Percentiles rank a stretch among this genome's conserved stretches.
phyloP scores from a whole-genome alignment of 176 grass and related monocot species.

The Otatea glauca region DNA sequence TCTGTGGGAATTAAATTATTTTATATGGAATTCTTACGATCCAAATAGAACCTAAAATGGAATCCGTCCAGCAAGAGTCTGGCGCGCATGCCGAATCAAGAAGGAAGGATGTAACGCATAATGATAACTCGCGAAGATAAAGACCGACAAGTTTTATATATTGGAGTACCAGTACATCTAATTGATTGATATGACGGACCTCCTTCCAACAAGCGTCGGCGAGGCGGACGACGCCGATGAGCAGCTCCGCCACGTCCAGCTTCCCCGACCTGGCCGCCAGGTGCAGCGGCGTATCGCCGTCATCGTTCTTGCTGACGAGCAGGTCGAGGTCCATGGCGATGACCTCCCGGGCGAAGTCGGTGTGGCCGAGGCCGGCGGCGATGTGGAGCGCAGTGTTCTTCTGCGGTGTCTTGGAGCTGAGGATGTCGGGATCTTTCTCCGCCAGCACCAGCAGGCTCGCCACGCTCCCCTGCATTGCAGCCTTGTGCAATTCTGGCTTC shows the following conservation, averaged over 20 bases:
- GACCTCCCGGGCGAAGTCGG: slow-evolving; percentile 28
- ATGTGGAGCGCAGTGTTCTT: slow-evolving; percentile 67
- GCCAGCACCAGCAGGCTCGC: slow-evolving; percentile 15
- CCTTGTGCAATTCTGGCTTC: slow-evolving; percentile 55
- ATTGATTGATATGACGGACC: too few species aligned
- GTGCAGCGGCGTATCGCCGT: slow-evolving; percentile 75
- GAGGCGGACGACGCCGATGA: neutral
- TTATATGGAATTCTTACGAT: too few species aligned
- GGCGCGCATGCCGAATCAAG: too few species aligned
- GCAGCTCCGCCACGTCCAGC: slow-evolving; percentile 18
- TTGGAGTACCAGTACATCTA: too few species aligned
- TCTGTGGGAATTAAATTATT: too few species aligned
- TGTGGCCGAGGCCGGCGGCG: slow-evolving; percentile 49
- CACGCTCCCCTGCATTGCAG: slow-evolving; percentile 46
- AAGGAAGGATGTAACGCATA: too few species aligned
- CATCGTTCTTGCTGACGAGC: slow-evolving; percentile 43
- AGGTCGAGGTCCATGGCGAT: neutral
- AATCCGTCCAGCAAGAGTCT: too few species aligned
- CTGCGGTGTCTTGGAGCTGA: slow-evolving; percentile 53
- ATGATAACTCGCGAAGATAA: too few species aligned
- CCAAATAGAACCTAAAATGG: too few species aligned
- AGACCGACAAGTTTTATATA: too few species aligned
- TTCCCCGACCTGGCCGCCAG: slow-evolving; percentile 54
- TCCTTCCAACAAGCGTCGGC: neutral
- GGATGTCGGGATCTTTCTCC: neutral